These are phyloP conservation scores for Phytophthora podocarpi DNA, from an alignment of 352 stramenopile genomes.

Conservation along the genomic window DNA sequence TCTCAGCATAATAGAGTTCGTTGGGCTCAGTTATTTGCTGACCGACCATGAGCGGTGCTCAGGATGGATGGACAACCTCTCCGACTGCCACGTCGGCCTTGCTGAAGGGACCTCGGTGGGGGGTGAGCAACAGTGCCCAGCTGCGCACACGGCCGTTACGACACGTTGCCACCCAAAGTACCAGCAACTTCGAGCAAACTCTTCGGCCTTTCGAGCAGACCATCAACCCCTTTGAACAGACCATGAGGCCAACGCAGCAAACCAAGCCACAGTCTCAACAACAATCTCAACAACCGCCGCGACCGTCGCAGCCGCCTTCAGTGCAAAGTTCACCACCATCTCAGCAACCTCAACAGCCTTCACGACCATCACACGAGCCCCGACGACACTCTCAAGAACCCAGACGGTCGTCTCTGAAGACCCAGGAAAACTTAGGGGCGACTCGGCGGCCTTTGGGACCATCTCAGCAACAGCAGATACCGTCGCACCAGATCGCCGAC, in stretches of 20 bases:
- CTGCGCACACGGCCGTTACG: constrained; percentile 6
- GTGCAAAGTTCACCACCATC: background rate
- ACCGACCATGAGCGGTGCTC: constrained; percentile 12
- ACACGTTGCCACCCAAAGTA: constrained; percentile 6
- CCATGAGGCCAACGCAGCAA: background rate
- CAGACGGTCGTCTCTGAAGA: background rate
- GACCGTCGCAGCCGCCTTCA: background rate
- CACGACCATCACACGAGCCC: background rate
- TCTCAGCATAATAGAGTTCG: constrained; percentile 19
- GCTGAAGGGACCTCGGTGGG: constrained; percentile 3
- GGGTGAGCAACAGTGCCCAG: constrained; percentile 20
- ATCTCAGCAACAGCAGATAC: background rate
- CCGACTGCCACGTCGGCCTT: constrained; percentile 3
- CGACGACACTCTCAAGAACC: background rate
- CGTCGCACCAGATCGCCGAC: background rate
- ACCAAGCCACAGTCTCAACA: constrained; percentile 3
- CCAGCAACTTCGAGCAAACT: constrained; percentile 15
- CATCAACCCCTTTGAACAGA: constrained; percentile 11
- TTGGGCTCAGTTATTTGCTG: no score
- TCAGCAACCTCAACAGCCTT: background rate
- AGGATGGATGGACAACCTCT: constrained; percentile 24
- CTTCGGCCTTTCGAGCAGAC: constrained; percentile 25
- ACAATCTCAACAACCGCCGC: background rate
- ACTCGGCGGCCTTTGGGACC: background rate
- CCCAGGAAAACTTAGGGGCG: background rate